Evolutionary conservation across 192 early-diverging fungal genomes (phyloP).

Genomic region (Tieghemiomyces parasiticus): DNA sequence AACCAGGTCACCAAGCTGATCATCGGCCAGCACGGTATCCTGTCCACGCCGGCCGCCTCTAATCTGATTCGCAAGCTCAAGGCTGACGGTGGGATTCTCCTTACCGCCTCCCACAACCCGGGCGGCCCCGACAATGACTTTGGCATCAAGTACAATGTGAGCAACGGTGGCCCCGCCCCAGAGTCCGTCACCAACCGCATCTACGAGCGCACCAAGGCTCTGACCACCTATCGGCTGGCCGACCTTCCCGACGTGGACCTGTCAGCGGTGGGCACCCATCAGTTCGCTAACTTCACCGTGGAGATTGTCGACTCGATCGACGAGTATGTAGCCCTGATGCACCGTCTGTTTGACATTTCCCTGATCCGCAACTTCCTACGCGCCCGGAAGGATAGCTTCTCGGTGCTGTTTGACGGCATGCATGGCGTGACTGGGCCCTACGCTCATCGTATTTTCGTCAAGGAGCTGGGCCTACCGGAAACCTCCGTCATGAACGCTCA

Average conservation of each 20-base stretch:
- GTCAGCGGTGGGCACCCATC: slow-evolving; percentile 42
- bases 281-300: slow-evolving; percentile 46
- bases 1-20: slow-evolving; percentile 74
- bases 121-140: slow-evolving; percentile 96
- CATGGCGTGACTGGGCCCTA: slow-evolving; percentile 98
- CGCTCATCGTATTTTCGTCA: slow-evolving; percentile 63
- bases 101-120: slow-evolving; percentile 98
- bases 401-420: slow-evolving; percentile 86
- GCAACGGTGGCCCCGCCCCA: slow-evolving; percentile 94
- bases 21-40: slow-evolving; percentile 80
- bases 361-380: slow-evolving; percentile 63
- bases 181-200: slow-evolving; percentile 90
- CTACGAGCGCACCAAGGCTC: slow-evolving; percentile 61
- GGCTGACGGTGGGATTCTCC: slow-evolving; percentile 86
- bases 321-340: slow-evolving; percentile 78
- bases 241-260: slow-evolving; percentile 46
- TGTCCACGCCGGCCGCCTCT: slow-evolving; percentile 92
- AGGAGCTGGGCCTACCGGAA: slow-evolving; percentile 75
- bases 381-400: slow-evolving; percentile 47
- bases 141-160: slow-evolving; percentile 96
- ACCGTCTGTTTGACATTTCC: slow-evolving; percentile 87
- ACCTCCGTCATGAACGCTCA: slow-evolving; percentile 66
- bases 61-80: slow-evolving; percentile 77
- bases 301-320: slow-evolving; percentile 79
- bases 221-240: slow-evolving; percentile 47